phyloP scores from a whole-genome alignment of 129 eudicot species.

The Flaveria linearis region DNA sequence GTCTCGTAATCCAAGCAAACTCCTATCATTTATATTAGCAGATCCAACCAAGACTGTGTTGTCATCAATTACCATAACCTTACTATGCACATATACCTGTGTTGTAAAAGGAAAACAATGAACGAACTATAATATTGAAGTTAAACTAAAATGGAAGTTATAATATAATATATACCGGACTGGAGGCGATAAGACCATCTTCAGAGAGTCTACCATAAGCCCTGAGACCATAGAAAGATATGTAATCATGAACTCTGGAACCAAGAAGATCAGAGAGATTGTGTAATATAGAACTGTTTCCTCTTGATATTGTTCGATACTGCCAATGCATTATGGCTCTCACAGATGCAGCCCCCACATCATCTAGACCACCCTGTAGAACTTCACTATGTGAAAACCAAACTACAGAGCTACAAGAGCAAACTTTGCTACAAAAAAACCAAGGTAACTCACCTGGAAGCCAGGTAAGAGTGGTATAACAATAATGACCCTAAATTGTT shows the following conservation, averaged over 20 bases:
- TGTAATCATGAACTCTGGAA: constrained; percentile 74
- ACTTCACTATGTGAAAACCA: constrained; percentile 24
- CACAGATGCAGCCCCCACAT: constrained; percentile 97
- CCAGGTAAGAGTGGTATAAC: constrained; percentile 97
- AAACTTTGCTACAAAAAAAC: not conserved
- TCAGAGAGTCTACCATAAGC: constrained; percentile 84
- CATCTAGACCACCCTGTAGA: constrained; percentile 92
- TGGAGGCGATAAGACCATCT: constrained; percentile 81
- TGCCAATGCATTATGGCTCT: constrained; percentile 99
- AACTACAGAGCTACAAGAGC: constrained; percentile 6
- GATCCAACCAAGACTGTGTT: constrained; percentile 79
- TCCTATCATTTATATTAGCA: constrained; percentile 91
- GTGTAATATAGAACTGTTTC: constrained; percentile 76
- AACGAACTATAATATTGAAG: not conserved
- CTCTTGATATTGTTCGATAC: constrained; percentile 91
- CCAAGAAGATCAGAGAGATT: constrained; percentile 80
- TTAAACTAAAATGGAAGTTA: not conserved
- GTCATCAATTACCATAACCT: constrained; percentile 95
- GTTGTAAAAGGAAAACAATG: constrained; percentile 7
- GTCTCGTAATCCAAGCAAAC: constrained; percentile 97
- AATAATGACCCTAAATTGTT: constrained; percentile 75
- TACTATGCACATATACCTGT: constrained; percentile 96
- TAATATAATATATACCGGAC: constrained; percentile 59
- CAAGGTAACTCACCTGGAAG: constrained; percentile 42
- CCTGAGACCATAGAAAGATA: constrained; percentile 93